Percentiles rank a stretch among this genome's conserved stretches.
phyloP scores from a whole-genome alignment of 371 early-diverging fungal genomes.

The Mucor irregularis region DNA sequence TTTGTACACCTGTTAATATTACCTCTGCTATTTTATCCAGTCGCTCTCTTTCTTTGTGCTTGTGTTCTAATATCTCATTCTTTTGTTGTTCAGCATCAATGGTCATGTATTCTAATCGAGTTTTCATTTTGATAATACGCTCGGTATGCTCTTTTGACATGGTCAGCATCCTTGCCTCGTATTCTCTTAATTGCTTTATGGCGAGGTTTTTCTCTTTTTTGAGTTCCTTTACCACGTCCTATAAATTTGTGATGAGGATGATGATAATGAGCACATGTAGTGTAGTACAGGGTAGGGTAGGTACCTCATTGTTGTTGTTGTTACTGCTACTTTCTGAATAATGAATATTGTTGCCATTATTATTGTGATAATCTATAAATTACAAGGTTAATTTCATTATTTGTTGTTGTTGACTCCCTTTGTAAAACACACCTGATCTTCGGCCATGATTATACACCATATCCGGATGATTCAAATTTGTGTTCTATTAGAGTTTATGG shows the following conservation, averaged over 20 bases:
- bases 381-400: neutral
- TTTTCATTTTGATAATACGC: slow-evolving; percentile 17
- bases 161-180: neutral
- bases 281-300: too few species aligned
- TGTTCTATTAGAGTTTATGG: neutral
- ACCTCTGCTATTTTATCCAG: slow-evolving; percentile 23
- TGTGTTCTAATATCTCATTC: slow-evolving; percentile 3
- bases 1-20: neutral
- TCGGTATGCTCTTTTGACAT: slow-evolving; percentile 6
- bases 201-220: neutral
- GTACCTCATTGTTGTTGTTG: slow-evolving; percentile 1
- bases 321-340: too few species aligned
- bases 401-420: slow-evolving; percentile 1
- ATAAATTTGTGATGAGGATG: neutral
- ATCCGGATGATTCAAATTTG: neutral
- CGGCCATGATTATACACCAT: too few species aligned
- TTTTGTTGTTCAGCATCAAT: slow-evolving; percentile 20
- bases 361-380: neutral
- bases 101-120: slow-evolving; percentile 10
- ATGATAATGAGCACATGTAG: neutral
- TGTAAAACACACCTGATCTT: slow-evolving; percentile 5
- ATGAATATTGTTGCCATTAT: neutral
- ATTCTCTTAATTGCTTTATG: slow-evolving; percentile 1
- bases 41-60: slow-evolving; percentile 18
- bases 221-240: neutral